Evolutionary conservation across 805 yeast genomes (phyloP), one percentile per base, ranked within the genome.

Genomic region (Monosporozyma yasuniensis): DNA sequence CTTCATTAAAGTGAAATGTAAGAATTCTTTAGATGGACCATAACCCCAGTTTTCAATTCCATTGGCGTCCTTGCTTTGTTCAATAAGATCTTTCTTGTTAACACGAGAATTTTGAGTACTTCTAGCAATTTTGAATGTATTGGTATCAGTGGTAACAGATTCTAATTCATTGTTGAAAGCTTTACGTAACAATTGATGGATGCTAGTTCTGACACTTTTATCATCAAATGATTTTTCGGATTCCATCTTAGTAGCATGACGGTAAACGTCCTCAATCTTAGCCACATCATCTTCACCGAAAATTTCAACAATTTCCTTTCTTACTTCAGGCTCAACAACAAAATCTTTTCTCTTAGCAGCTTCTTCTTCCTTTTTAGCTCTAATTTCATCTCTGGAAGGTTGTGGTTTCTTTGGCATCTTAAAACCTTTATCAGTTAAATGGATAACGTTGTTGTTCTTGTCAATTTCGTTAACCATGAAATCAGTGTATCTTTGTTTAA

Each of bases 401-500:
- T 78, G 55, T 66, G 62, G 58, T 73, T 74, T 58, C 73, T 71
- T 58, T 72, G 80, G 65, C 73, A 75, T 67, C 68, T 74, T 72
- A 42, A 84, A 70, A 4, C 97, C 96, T 48, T 80, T 78, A 60
- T 90, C 96, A 9, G 69, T 64, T 53, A 93, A 72, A 64, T 83
- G 90, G 11, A 90, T 77, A 1, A 89, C 96, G 1, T 77, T 68
- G 1, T 87, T 95, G 21, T 78, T 69, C 28, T 68, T 57, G 52
- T 75, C 84, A 50, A 93, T 84, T 66, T 93, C 99, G 66, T 89
- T 87, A 43, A 93, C 99, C 62, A 87, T 75, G 64, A 93, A 93
- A 64, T 93, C 99, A 11, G 96, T 83, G 67, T 89, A 90, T 53
- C 96, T 73, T 61, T 87, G 95, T 66, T 93, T 93, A 58, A 93